Conservation (phyloP, 805 yeast species). For the Ogataea methanolica region DNA sequence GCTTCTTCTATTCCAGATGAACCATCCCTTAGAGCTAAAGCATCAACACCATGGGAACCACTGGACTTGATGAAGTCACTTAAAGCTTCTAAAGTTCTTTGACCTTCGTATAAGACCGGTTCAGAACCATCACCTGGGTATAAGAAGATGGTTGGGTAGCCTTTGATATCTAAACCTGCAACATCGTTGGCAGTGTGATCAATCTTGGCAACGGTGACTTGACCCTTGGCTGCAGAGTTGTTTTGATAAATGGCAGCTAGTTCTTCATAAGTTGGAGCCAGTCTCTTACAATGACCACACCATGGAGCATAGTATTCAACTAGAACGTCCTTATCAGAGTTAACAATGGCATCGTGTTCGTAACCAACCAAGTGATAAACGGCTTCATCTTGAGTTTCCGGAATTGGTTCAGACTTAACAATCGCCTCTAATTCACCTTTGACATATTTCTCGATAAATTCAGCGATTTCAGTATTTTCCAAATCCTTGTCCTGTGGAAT, state of each 20-base stretch:
- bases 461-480: constrained; percentile 47
- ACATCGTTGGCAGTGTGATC: constrained; percentile 92
- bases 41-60: constrained; percentile 64
- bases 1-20: constrained; percentile 64
- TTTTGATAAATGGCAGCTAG: constrained; percentile 64
- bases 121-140: constrained; percentile 79
- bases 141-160: constrained; percentile 89
- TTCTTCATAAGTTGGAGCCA: constrained; percentile 86
- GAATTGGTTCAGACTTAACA: constrained; percentile 82
- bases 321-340: constrained; percentile 63
- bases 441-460: constrained; percentile 59
- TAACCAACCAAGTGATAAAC: constrained; percentile 75
- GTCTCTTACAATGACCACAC: constrained; percentile 95
- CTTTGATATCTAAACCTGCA: constrained; percentile 63
- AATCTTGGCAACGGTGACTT: constrained; percentile 75
- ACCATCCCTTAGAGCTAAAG: constrained; percentile 28
- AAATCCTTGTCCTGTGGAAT: constrained; percentile 54
- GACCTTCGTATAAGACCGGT: constrained; percentile 63
- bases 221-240: constrained; percentile 42
- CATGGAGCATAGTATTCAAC: constrained; percentile 96
- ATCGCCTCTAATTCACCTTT: constrained; percentile 66
- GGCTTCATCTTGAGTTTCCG: constrained; percentile 70
- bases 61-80: constrained; percentile 65
- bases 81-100: constrained; percentile 70
- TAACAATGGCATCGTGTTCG: constrained; percentile 68